Conservation (phyloP, 2,329 filamentous ascomycete genomes). For the Fusarium albosuccineum region DNA sequence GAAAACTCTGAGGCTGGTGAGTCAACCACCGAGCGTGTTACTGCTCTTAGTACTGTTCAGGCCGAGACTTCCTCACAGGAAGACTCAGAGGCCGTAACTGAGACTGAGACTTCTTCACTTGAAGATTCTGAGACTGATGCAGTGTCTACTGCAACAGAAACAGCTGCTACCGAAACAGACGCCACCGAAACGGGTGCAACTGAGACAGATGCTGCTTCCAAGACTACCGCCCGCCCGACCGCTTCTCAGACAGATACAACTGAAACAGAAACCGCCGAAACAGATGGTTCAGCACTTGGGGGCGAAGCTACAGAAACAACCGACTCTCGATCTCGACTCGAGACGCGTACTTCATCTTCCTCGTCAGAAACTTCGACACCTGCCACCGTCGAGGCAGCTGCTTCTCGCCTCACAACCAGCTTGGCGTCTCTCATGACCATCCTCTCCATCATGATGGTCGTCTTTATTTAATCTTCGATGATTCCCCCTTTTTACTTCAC, state of each 20-base stretch:
- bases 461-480: constrained; percentile 40
- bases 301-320: constrained; percentile 11
- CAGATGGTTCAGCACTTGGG: constrained; percentile 8
- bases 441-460: constrained; percentile 36
- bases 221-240: constrained; percentile 5
- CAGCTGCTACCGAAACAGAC: constrained; percentile 19
- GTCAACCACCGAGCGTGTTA: constrained; percentile 24
- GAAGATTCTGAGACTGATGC: constrained; percentile 21
- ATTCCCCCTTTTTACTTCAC: constrained; percentile 8
- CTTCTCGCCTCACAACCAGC: constrained; percentile 34
- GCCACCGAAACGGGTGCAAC: neutral
- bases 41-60: constrained; percentile 1
- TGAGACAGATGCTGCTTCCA: constrained; percentile 5
- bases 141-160: constrained; percentile 24
- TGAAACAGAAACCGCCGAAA: constrained; percentile 12
- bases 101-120: neutral
- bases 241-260: neutral
- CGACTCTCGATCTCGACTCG: constrained; percentile 28
- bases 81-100: constrained; percentile 13
- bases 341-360: constrained; percentile 38
- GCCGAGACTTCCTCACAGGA: constrained; percentile 15
- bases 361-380: constrained; percentile 27
- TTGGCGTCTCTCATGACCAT: constrained; percentile 37
- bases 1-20: constrained; percentile 38
- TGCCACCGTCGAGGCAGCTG: constrained; percentile 35